Percentiles rank a stretch among this genome's conserved stretches.
Evolutionary conservation across 1,139 yeast species (phyloP).

Genomic region (Kodamaea arcana): DNA sequence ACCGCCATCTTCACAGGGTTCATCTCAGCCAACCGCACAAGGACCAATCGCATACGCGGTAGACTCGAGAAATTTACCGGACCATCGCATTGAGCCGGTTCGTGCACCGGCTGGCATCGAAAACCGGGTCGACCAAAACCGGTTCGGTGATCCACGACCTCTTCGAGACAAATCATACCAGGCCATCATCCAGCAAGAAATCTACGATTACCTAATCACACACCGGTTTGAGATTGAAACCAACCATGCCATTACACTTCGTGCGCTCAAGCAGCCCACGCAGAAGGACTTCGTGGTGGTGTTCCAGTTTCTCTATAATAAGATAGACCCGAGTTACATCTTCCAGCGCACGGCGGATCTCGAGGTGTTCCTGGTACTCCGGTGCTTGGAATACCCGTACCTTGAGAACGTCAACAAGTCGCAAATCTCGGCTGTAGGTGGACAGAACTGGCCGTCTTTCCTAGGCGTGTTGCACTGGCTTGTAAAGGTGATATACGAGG

Average conservation of each 20-base stretch:
- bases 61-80: too few species aligned
- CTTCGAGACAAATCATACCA: conserved; percentile 70
- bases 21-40: neutral
- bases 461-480: conserved; percentile 82
- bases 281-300: conserved; percentile 80
- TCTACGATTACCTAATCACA: conserved; percentile 58
- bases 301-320: conserved; percentile 74
- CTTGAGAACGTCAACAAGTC: conserved; percentile 75
- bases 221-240: conserved; percentile 71
- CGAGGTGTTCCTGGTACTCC: conserved; percentile 69
- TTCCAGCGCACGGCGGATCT: conserved; percentile 68
- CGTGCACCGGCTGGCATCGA: too few species aligned
- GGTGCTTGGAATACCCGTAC: conserved; percentile 71
- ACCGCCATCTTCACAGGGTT: neutral
- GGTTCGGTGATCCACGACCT: conserved; percentile 72
- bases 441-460: conserved; percentile 83
- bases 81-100: too few species aligned
- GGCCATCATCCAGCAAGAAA: conserved; percentile 57
- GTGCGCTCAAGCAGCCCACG: conserved; percentile 72
- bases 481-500: conserved; percentile 37
- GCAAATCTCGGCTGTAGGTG: conserved; percentile 89
- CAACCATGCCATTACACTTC: conserved; percentile 63
- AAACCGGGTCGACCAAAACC: conserved; percentile 5
- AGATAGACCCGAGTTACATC: conserved; percentile 74
- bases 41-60: too few species aligned